Conservation (phyloP, 225 moss, liverwort and hornwort species). For the Neckera pumila region DNA sequence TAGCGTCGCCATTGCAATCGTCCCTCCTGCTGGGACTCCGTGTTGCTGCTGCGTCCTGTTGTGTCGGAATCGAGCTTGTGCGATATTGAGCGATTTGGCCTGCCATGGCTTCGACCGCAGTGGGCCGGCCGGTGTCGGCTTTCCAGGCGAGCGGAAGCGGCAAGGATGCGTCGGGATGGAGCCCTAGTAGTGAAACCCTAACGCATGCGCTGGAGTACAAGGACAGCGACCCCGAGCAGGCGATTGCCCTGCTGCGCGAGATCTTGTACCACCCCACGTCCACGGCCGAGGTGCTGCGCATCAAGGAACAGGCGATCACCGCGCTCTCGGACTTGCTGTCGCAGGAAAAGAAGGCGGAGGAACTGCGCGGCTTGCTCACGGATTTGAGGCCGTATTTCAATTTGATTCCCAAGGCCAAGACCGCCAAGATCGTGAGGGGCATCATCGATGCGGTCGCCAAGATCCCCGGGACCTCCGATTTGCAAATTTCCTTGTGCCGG, state of each 20-base stretch:
- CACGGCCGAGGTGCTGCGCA: slow-evolving; percentile 58
- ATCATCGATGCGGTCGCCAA: slow-evolving; percentile 93
- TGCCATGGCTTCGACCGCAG: slow-evolving; percentile 34
- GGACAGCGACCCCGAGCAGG: slow-evolving; percentile 40
- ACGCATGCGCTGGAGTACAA: slow-evolving; percentile 34
- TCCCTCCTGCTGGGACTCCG: background rate
- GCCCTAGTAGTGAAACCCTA: slow-evolving; percentile 44
- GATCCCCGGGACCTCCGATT: slow-evolving; percentile 79
- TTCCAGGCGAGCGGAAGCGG: slow-evolving; percentile 11
- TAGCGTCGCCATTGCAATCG: background rate
- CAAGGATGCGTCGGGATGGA: slow-evolving; percentile 5
- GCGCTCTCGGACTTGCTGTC: slow-evolving; percentile 69
- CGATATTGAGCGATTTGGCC: background rate
- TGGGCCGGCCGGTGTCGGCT: slow-evolving; percentile 37
- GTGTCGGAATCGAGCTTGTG: background rate
- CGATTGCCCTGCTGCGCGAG: slow-evolving; percentile 48
- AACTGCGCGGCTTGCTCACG: slow-evolving; percentile 65
- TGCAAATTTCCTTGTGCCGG: slow-evolving; percentile 81
- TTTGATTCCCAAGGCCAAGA: slow-evolving; percentile 83
- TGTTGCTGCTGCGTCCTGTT: background rate
- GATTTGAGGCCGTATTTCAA: slow-evolving; percentile 75
- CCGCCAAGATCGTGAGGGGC: slow-evolving; percentile 83
- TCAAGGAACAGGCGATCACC: slow-evolving; percentile 78
- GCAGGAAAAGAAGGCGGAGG: slow-evolving; percentile 71
- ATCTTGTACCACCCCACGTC: slow-evolving; percentile 68